Conservation (phyloP, 2,329 filamentous ascomycete species). For the Fusarium camptoceras region DNA sequence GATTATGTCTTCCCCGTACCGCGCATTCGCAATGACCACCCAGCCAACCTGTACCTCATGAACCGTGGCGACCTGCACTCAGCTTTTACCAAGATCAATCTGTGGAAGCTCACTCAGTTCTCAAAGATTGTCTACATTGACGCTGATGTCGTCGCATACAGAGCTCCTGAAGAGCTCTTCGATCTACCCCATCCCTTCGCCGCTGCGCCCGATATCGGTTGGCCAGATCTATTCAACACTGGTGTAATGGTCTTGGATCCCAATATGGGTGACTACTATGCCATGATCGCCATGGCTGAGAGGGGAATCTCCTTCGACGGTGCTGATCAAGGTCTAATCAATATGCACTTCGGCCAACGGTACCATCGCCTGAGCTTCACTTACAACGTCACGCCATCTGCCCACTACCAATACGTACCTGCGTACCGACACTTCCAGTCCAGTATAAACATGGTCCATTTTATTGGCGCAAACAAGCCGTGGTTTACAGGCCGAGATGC, state of each 20-base stretch:
- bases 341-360: constrained; percentile 88
- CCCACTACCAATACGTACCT: constrained; percentile 96
- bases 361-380: constrained; percentile 93
- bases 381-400: constrained; percentile 97
- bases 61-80: constrained; percentile 89
- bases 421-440: constrained; percentile 94
- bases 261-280: constrained; percentile 87
- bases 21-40: constrained; percentile 79
- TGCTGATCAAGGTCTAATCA: constrained; percentile 93
- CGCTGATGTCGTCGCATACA: constrained; percentile 89
- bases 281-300: constrained; percentile 84
- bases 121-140: constrained; percentile 95
- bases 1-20: constrained; percentile 89
- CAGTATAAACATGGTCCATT: constrained; percentile 90
- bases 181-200: constrained; percentile 69
- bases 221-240: constrained; percentile 99
- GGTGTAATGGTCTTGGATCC: constrained; percentile 93
- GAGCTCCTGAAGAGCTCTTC: constrained; percentile 94
- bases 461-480: constrained; percentile 91
- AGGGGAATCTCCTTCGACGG: constrained; percentile 95
- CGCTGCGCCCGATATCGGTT: constrained; percentile 93
- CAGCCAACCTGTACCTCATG: constrained; percentile 91
- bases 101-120: constrained; percentile 93
- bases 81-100: constrained; percentile 94
- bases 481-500: constrained; percentile 77